Base-by-base conservation (phyloP, 2,329 filamentous ascomycete genomes). In the Aspergillus ustus region DNA sequence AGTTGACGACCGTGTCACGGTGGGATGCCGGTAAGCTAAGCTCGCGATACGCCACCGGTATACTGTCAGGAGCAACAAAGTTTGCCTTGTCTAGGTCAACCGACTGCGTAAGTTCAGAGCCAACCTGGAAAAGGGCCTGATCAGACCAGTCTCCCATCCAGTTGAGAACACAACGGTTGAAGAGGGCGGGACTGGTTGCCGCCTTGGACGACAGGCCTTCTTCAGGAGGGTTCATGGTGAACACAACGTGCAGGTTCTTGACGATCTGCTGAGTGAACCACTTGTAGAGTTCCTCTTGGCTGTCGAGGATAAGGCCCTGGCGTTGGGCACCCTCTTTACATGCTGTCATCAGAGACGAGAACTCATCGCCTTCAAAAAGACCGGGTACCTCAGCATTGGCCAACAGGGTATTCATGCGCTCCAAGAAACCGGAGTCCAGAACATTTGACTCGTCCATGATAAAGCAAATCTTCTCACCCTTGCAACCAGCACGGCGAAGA, bases 131-230 rank as follows among this genome's bases (percentile, higher is more conserved):
- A 20, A 99, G 85, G 43, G 95, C 96, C 80, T 99, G 95, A 77
- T 99, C 95, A 56, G 95, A 99, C 95, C 95, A 99, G 80, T 99
- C 95, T 67, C 95, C 95, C 76, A 99, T 97, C 95, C 95, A 99
- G 80, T 99, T 99, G 70, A 99, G 89, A 52, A 99, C 95, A 75
- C 95, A 99, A 84, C 95, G 90, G 82, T 99, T 99, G 89, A 99
- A 99, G 72, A 99, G 81, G 45, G 95, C 95, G 63, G 95, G 95
- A 85, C 93, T 97, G 3, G 96, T 99, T 29, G 95, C 96, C 60
- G 95, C 95, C 82, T 97, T 98, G 34, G 93, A 97, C 1, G 92
- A 95, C 8, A 99, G 82, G 0, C 95, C 94, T 69, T 95, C 95
- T 73, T 97, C 92, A 0, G 95, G 96, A 15, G 95, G 95, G 77